Percentiles rank a stretch among this genome's conserved stretches.
phyloP scores from a whole-genome alignment of 2,329 filamentous ascomycete species.

The Fusarium equiseti region DNA sequence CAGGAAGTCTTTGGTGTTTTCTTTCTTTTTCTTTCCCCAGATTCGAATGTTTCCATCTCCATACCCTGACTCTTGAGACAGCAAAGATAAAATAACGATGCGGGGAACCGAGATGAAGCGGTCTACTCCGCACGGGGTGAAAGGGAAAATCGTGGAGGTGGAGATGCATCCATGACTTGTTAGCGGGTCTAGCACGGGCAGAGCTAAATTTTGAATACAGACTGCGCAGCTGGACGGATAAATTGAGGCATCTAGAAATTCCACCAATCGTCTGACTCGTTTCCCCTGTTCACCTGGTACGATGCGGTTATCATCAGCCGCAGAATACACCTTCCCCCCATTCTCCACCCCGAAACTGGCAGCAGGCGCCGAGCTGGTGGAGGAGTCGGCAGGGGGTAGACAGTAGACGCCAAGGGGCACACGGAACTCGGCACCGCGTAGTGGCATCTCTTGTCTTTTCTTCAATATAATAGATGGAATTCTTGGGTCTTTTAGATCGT shows the following conservation, averaged over 20 bases:
- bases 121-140: constrained; percentile 40
- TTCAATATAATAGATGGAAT: constrained; percentile 15
- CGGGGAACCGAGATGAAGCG: constrained; percentile 34
- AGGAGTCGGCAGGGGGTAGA: constrained; percentile 24
- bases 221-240: constrained; percentile 15
- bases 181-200: constrained; percentile 30
- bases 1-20: background rate
- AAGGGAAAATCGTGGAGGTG: constrained; percentile 32
- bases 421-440: constrained; percentile 42
- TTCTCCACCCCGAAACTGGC: constrained; percentile 38
- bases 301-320: constrained; percentile 25
- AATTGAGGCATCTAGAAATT: constrained; percentile 4
- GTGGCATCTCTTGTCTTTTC: constrained; percentile 9
- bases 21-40: constrained; percentile 17
- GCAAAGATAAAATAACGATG: constrained; percentile 13
- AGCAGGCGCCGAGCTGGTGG: constrained; percentile 36
- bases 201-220: constrained; percentile 7
- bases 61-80: background rate
- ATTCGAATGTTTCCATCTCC: constrained; percentile 17
- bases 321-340: constrained; percentile 20
- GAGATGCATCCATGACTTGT: constrained; percentile 6
- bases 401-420: constrained; percentile 16
- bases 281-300: constrained; percentile 8
- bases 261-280: constrained; percentile 28
- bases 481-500: constrained; percentile 13